Evolutionary conservation across 2,329 filamentous ascomycete species (phyloP), one percentile per base, ranked within the genome.

Genomic region (Aspergillus persii): DNA sequence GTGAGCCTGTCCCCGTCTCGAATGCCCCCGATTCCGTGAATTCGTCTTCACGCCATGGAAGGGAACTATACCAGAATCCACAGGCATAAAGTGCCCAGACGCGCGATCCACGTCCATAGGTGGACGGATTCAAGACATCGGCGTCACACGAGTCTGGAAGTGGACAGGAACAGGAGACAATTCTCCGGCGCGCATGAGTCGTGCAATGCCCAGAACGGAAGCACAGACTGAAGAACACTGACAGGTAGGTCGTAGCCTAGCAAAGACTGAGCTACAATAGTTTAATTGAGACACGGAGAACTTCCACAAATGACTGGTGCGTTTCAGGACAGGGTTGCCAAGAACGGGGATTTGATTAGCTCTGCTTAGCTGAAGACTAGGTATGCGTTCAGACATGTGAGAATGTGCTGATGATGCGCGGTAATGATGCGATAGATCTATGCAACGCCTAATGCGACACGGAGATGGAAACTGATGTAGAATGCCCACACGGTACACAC

Each of bases 251-350:
- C 36, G 36, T 39, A 46, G 46, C 15, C 26, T 27, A 44, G 31
- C 18, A 29, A 23, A 8, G 36, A 41, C 46, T 36, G 36, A 53
- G 51, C 11, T 41, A 44, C 2, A 23, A 23, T 46, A 30, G 56
- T 54, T 18, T 50, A 50, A 39, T 44, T 54, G 46, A 58, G 31
- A 58, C 56, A 54, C 23, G 44, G 30, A 50, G 26, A 48, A 48
- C 56, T 46, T 52, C 55, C 30, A 51, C 36, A 48, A 57, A 36
- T 23, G 30, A 53, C 31, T 53, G 56, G 56, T 50, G 56, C 46
- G 56, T 58, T 58, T 58, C 56, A 58, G 56, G 46, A 36, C 15
- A 2, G 23, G 11, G 31, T 4, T 50, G 56, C 56, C 56, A 58
- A 58, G 56, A 53, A 41, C 44, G 50, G 50, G 51, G 26, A 30